phyloP scores from a whole-genome alignment of 257 asterid species.

The Jacaranda copaia region DNA sequence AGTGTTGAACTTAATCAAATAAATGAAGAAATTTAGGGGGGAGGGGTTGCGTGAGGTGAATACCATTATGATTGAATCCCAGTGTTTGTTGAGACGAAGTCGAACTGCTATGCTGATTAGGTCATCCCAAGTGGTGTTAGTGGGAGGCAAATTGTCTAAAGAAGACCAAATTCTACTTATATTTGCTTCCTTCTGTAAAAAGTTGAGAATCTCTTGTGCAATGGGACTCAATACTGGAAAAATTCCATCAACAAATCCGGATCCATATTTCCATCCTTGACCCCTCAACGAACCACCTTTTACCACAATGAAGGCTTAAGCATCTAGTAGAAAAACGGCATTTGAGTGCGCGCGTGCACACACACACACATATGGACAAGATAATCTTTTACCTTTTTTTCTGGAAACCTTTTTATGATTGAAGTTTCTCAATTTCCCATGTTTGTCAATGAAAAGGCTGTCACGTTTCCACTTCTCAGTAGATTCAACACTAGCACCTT shows the following conservation, averaged over 20 bases:
- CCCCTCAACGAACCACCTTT: conserved; percentile 91
- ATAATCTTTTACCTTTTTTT: conserved; percentile 55
- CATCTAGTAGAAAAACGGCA: neutral
- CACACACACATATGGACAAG: neutral
- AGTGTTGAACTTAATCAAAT: conserved; percentile 5
- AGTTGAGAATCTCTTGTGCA: conserved; percentile 70
- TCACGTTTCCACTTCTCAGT: conserved; percentile 70
- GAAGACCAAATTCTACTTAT: conserved; percentile 60
- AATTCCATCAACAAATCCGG: conserved; percentile 88
- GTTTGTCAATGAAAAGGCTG: conserved; percentile 69
- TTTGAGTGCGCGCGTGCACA: too few species aligned
- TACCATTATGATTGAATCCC: conserved; percentile 78
- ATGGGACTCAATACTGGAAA: conserved; percentile 87
- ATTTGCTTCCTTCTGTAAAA: conserved; percentile 62
- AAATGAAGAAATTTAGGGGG: neutral
- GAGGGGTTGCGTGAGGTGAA: neutral
- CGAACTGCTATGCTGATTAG: conserved; percentile 77
- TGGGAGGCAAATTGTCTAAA: conserved; percentile 70
- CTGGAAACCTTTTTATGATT: conserved; percentile 81
- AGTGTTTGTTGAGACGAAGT: conserved; percentile 75
- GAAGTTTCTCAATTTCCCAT: conserved; percentile 66
- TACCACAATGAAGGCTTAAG: conserved; percentile 26
- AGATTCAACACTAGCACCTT: conserved; percentile 50
- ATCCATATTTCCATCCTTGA: conserved; percentile 93
- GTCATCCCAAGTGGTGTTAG: conserved; percentile 81